Evolutionary conservation across 176 grass and related monocot genomes (phyloP).

Genomic region (Cenchrus americanus): DNA sequence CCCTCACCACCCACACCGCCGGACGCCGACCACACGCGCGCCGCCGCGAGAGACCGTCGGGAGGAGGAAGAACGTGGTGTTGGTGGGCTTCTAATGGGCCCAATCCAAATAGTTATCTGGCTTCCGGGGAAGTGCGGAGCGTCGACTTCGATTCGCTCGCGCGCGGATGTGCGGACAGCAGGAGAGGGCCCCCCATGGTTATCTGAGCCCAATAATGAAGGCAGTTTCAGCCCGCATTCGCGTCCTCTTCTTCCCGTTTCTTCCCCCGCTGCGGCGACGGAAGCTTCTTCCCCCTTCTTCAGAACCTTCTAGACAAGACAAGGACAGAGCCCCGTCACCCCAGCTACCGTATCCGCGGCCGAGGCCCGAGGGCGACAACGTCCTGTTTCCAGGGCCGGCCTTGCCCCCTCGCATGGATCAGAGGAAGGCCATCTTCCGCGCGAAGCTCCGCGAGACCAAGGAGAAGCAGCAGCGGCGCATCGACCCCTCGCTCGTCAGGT

Average conservation of each 20-base stretch:
- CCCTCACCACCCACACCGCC: too few relatives aligned
- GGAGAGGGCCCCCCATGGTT: too few relatives aligned
- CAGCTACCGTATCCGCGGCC: neutral
- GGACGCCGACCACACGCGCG: too few relatives aligned
- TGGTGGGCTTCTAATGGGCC: too few relatives aligned
- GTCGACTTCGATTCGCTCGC: too few relatives aligned
- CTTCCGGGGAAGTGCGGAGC: too few relatives aligned
- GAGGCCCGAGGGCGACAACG: neutral
- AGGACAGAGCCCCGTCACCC: neutral
- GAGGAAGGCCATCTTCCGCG: conserved; percentile 85
- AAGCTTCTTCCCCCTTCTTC: neutral
- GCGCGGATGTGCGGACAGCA: too few relatives aligned
- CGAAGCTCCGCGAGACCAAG: conserved; percentile 85
- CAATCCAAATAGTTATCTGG: too few relatives aligned
- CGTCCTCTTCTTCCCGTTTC: neutral
- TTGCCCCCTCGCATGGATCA: conserved; percentile 59
- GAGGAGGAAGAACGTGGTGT: too few relatives aligned
- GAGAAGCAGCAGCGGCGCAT: conserved; percentile 87
- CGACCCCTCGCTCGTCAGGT: conserved; percentile 93
- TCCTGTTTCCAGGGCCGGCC: neutral
- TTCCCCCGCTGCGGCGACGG: neutral
- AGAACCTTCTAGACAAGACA: conserved; percentile 20
- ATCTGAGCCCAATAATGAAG: too few relatives aligned
- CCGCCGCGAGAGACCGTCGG: too few relatives aligned
- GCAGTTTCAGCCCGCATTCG: too few relatives aligned